Conservation (phyloP, 2,329 filamentous ascomycete species). For the Neonectria faginata region DNA sequence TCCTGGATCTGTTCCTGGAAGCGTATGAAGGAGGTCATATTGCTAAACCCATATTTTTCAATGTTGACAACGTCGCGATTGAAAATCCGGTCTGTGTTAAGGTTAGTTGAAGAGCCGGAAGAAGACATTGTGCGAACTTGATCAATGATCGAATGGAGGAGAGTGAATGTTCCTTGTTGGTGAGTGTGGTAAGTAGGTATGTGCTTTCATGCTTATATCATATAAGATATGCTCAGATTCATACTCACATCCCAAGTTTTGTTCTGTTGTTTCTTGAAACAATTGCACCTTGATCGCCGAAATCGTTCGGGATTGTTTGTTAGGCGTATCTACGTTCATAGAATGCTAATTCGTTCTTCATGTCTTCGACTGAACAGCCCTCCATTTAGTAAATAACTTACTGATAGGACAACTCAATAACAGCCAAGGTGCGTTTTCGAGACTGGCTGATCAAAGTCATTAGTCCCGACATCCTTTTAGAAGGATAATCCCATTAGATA, state of each 20-base stretch:
- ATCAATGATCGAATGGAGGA: not conserved
- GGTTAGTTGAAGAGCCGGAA: not conserved
- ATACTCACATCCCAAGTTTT: not conserved
- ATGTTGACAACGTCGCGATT: not conserved
- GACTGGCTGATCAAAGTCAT: not conserved
- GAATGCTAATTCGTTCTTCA: not conserved
- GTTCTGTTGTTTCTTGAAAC: not conserved
- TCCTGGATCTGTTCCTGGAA: not conserved
- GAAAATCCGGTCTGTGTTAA: not conserved
- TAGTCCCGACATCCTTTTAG: not conserved
- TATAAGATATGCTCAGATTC: not conserved
- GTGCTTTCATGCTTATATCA: not conserved
- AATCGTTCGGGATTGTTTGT: not conserved
- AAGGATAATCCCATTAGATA: not conserved
- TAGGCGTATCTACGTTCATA: not conserved
- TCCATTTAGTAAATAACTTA: not conserved
- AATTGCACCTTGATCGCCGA: not conserved
- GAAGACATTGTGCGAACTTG: not conserved
- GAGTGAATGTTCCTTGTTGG: not conserved
- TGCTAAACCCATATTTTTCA: not conserved
- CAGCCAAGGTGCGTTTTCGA: too few species aligned
- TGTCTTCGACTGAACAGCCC: not conserved
- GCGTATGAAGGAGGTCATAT: not conserved
- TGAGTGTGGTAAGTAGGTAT: not conserved
- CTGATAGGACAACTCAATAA: too few species aligned